Base-by-base conservation (phyloP, 805 yeast genomes). In the Saccharomycopsis olivae region DNA sequence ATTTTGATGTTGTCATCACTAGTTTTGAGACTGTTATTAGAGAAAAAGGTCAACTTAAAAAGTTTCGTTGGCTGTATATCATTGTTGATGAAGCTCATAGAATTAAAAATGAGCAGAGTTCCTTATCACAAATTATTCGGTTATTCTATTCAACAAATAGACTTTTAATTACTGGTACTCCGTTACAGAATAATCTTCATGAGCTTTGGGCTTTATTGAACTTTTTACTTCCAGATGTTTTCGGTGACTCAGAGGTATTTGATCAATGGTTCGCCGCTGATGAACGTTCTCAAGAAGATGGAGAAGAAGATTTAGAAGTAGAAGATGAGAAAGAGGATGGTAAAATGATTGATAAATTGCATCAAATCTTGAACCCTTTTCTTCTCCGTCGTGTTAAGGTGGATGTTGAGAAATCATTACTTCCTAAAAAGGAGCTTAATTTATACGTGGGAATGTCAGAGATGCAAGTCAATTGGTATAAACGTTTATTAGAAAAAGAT, bases 1-100 rank as follows among this genome's bases (percentile, higher is more conserved):
- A 84, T 44, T 89, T 92, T 54, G 97, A 92, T 53, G 96, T 87
- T 9, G 66, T 87, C 46, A 74, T 92, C 43, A 81, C 97, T 0
- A 86, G 96, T 2, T 92, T 82, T 57, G 97, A 89, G 55, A 84
- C 87, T 79, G 92, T 92, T 16, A 76, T 89, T 35, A 73, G 94
- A 44, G 98, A 89, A 56, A 89, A 89, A 57, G 55, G 83, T 14
- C 73, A 73, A 33, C 65, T 92, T 51, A 82, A 82, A 52, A 86
- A 82, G 56, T 63, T 89, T 43, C 78, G 81, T 37, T 89, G 97
- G 97, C 88, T 88, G 60, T 89, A 89, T 57, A 78, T 92, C 41
- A 71, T 92, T 16, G 85, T 89, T 38, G 98, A 89, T 62, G 96
- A 88, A 60, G 97, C 97, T 2, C 98, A 89, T 59, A 74, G 97